These are phyloP conservation scores for Trametes polyzona DNA, from an alignment of 1,284 basidiomycete genomes.

Conservation along the genomic window DNA sequence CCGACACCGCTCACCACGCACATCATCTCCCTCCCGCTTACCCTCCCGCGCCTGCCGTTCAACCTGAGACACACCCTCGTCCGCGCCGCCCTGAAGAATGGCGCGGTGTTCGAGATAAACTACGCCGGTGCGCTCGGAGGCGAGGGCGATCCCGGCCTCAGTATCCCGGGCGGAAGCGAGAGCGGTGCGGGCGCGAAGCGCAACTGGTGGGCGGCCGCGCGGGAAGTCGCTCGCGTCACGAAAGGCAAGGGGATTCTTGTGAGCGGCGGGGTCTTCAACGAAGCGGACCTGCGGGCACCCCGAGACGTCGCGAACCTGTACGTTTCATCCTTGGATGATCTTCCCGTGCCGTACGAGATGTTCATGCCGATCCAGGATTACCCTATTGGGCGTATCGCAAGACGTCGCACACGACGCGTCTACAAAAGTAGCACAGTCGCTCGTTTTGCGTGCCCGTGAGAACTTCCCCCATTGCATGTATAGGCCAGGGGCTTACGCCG, in stretches of 20 bases:
- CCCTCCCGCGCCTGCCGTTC: slow-evolving; percentile 77
- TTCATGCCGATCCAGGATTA: slow-evolving; percentile 43
- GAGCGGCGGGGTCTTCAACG: slow-evolving; percentile 61
- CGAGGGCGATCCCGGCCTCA: slow-evolving; percentile 50
- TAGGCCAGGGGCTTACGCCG: no score
- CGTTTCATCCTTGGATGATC: slow-evolving; percentile 30
- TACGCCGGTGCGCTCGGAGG: slow-evolving; percentile 75
- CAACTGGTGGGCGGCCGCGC: slow-evolving; percentile 82
- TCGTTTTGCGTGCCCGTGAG: slow-evolving; percentile 76
- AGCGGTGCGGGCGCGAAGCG: slow-evolving; percentile 59
- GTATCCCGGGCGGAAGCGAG: slow-evolving; percentile 53
- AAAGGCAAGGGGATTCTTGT: slow-evolving; percentile 77
- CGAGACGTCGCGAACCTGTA: slow-evolving; percentile 77
- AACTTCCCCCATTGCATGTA: slow-evolving; percentile 21
- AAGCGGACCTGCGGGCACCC: slow-evolving; percentile 67
- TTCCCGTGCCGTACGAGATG: not conserved
- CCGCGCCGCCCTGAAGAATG: slow-evolving; percentile 80
- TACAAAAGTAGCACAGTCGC: slow-evolving; percentile 62
- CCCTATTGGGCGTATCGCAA: slow-evolving; percentile 67
- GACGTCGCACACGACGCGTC: slow-evolving; percentile 66
- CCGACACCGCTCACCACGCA: slow-evolving; percentile 82
- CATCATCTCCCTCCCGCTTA: slow-evolving; percentile 83
- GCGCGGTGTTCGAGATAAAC: slow-evolving; percentile 81
- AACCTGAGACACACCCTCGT: slow-evolving; percentile 83
- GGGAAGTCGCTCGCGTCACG: slow-evolving; percentile 75